Base-by-base conservation (phyloP, 106 monocot species). In the Cymbidium sinense region DNA sequence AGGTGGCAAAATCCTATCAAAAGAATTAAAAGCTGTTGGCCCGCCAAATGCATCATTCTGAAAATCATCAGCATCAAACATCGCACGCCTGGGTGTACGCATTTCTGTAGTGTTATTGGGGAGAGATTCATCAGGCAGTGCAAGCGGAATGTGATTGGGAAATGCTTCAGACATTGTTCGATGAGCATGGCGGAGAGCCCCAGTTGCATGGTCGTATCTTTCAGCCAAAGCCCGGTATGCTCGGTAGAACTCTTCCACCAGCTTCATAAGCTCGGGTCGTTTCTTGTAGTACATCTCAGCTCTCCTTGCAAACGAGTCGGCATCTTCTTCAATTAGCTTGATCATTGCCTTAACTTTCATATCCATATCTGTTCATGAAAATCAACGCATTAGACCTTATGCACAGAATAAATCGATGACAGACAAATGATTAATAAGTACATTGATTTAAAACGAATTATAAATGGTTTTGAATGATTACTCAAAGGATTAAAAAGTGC, bases 211-310 rank as follows among this genome's bases (percentile, higher is more conserved):
- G 67, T 93, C 87, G 23, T 93, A 93, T 84, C 92, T 85, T 74
- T 93, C 92, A 0, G 92, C 92, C 78, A 93, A 84, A 23, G 92
- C 92, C 25, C 92, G 85, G 70, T 93, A 93, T 34, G 89, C 89
- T 37, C 92, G 83, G 62, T 93, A 93, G 37, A 89, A 84, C 43
- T 93, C 92, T 44, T 93, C 92, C 41, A 93, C 78, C 36, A 93
- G 65, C 74, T 78, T 82, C 87, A 93, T 84, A 50, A 93, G 84
- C 82, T 93, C 89, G 28, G 92, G 92, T 0, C 92, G 89, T 39
- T 87, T 87, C 51, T 78, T 79, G 70, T 93, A 93, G 74, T 87
- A 93, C 92, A 93, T 93, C 78, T 93, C 92, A 30, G 92, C 92
- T 84, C 92, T 87, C 73, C 73, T 75, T 41, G 89, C 89, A 61